Evolutionary conservation across 306 rosid genomes (phyloP).

Genomic region (Mimosa bimucronata): DNA sequence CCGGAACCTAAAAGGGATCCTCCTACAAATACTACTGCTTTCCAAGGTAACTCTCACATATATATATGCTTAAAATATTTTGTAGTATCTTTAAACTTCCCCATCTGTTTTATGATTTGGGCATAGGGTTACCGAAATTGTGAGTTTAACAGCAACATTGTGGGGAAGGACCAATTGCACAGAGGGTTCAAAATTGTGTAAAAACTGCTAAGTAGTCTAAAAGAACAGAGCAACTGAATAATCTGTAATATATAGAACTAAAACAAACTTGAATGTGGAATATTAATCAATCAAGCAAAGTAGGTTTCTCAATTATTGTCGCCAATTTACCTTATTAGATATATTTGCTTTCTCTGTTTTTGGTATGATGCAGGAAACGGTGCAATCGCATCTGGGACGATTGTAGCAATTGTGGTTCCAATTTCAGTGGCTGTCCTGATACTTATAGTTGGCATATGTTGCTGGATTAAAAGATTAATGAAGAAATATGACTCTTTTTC

Average conservation of each 20-base stretch:
- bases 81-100: no score
- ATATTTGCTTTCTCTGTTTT: not conserved
- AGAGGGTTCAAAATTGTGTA: not conserved
- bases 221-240: not conserved
- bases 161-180: no score
- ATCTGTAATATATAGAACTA: not conserved
- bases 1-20: conserved; percentile 5
- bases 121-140: not conserved
- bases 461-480: conserved; percentile 24
- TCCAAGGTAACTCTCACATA: conserved; percentile 26
- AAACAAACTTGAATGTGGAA: not conserved
- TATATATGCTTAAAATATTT: not conserved
- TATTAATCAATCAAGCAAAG: no score
- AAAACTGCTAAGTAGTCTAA: not conserved
- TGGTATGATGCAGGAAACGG: conserved; percentile 16
- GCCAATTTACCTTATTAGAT: no score
- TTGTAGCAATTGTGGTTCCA: conserved; percentile 41
- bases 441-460: conserved; percentile 28
- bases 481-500: conserved; percentile 19
- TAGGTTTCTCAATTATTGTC: not conserved
- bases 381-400: conserved; percentile 26
- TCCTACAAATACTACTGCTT: conserved; percentile 23
- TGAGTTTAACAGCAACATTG: no score
- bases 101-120: no score
- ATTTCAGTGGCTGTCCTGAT: conserved; percentile 24